Base-by-base conservation (phyloP, 2,329 filamentous ascomycete genomes). In the Cordyceps javanica region DNA sequence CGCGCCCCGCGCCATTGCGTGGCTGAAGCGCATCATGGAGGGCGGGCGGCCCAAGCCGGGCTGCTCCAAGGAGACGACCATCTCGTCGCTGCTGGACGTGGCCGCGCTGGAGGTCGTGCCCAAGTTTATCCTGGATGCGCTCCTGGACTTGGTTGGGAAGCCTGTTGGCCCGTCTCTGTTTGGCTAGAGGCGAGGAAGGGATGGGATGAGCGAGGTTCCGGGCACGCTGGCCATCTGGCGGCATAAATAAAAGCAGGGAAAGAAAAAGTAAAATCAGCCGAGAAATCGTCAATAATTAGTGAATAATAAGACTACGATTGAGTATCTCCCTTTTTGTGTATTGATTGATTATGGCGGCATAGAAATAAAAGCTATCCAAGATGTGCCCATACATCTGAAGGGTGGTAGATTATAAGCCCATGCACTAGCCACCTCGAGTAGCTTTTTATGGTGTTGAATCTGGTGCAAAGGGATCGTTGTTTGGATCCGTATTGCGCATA, bases 391-490 rank as follows among this genome's bases (percentile, higher is more conserved):
- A 21, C n/a, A 8, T 11, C 34, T 10, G 19, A 28, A 9, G 23
- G n/a, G n/a, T n/a, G n/a, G n/a, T n/a, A n/a, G n/a, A n/a, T n/a
- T n/a, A n/a, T n/a, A n/a, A n/a, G n/a, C n/a, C n/a, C n/a, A n/a
- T n/a, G n/a, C n/a, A n/a, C n/a, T n/a, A n/a, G n/a, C n/a, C n/a
- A 36, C 14, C 16, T 45, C 34, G 21, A 30, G 30, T 41, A 2
- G 28, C 3, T 34, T 30, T 9, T 30, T 51, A 16, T 16, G 41
- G 23, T 38, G 41, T 13, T 5, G 59, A 42, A 6, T 34, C 51
- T n/a, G 51, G 41, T 3, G 49, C 78, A 73, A 85, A 88, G 0
- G 80, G 80, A 69, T 88, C 85, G 19, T 72, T 65, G 3, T 62
- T 68, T 2, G 77, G 55, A 62, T 87, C 77, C 5, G 55, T 67